Evolutionary conservation across 805 yeast species (phyloP).

Genomic region (Ogataea angusta): DNA sequence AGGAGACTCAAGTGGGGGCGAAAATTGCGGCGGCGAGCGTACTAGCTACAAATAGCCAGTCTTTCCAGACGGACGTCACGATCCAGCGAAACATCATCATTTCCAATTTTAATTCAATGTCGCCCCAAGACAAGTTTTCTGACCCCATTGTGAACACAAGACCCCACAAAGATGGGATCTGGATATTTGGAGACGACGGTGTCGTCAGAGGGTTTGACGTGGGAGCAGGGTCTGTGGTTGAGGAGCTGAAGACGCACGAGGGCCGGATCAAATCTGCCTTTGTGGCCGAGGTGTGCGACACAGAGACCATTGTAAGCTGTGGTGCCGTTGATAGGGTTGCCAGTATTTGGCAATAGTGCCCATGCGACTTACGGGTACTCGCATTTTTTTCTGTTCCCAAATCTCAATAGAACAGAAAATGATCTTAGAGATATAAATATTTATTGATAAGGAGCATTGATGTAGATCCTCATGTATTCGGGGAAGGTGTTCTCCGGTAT

Average conservation of each 20-base stretch:
- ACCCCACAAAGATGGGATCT: conserved; percentile 43
- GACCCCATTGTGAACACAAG: conserved; percentile 39
- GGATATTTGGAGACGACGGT: conserved; percentile 74
- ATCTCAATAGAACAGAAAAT: conserved; percentile 12
- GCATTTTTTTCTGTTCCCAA: conserved; percentile 5
- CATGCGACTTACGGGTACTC: background rate
- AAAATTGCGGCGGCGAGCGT: conserved; percentile 7
- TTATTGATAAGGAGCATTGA: background rate
- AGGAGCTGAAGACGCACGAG: conserved; percentile 34
- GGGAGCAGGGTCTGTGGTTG: conserved; percentile 34
- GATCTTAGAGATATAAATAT: conserved; percentile 8
- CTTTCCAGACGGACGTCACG: conserved; percentile 25
- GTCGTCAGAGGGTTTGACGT: conserved; percentile 56
- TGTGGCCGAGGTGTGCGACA: conserved; percentile 23
- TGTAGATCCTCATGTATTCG: conserved; percentile 1
- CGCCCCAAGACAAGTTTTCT: conserved; percentile 71
- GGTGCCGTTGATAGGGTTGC: conserved; percentile 46
- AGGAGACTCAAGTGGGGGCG: conserved; percentile 1
- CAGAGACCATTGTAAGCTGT: conserved; percentile 43
- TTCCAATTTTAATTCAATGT: conserved; percentile 44
- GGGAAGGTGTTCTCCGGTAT: conserved; percentile 1
- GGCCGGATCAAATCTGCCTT: conserved; percentile 50
- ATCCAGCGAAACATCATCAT: conserved; percentile 36
- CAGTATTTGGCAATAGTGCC: conserved; percentile 30
- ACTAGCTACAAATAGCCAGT: conserved; percentile 14